phyloP scores from a whole-genome alignment of 148 eudicot genomes.

The Cornus controversa region DNA sequence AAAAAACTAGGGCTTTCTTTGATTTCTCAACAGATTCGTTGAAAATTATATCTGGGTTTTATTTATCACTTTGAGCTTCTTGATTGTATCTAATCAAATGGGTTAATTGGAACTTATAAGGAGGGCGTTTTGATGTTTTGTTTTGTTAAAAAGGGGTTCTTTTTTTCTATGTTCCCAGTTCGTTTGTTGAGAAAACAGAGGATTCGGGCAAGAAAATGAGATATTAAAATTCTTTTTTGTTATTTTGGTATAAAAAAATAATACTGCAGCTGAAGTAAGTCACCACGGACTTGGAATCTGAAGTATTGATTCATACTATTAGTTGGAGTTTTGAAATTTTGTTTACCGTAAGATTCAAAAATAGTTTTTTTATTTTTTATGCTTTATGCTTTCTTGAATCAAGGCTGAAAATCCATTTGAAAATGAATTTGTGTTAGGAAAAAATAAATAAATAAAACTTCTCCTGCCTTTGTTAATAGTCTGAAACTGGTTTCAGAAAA shows the following conservation, averaged over 20 bases:
- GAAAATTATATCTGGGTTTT: neutral
- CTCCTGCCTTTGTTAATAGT: neutral
- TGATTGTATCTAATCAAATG: neutral
- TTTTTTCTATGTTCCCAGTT: neutral
- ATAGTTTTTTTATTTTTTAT: too few relatives aligned
- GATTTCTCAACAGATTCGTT: neutral
- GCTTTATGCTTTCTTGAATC: too few relatives aligned
- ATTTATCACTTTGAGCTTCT: neutral
- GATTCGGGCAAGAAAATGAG: neutral
- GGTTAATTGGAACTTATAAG: neutral
- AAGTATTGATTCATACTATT: neutral
- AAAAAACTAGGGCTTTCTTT: neutral
- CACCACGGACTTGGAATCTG: neutral
- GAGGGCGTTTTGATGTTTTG: neutral
- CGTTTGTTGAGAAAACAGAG: neutral
- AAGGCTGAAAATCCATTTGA: neutral
- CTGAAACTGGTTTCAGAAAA: neutral
- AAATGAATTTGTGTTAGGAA: too few relatives aligned
- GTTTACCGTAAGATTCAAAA: neutral
- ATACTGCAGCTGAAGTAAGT: neutral
- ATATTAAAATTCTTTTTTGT: too few relatives aligned
- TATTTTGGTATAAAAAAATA: too few relatives aligned
- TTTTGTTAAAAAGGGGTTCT: neutral
- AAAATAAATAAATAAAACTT: too few relatives aligned
- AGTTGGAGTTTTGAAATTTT: neutral